Conservation (phyloP, 2,329 filamentous ascomycete species). For the Sporothrix schenckii region DNA sequence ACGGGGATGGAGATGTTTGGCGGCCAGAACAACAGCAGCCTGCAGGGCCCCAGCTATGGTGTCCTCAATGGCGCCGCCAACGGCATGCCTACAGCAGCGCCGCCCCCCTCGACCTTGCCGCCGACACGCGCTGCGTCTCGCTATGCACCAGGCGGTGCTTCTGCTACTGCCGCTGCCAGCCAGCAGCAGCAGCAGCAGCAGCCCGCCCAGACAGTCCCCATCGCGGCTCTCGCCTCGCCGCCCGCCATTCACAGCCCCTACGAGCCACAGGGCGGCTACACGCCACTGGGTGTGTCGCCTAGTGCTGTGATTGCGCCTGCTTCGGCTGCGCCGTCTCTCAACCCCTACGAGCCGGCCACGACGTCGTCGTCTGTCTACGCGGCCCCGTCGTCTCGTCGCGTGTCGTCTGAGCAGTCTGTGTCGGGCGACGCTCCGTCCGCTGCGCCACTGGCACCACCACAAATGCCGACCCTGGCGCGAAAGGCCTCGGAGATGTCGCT, state of each 20-base stretch:
- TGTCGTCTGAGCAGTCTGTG: constrained; percentile 28
- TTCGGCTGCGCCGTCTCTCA: constrained; percentile 20
- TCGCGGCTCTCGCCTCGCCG: constrained; percentile 11
- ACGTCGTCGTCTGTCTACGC: constrained; percentile 8
- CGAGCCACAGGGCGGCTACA: constrained; percentile 29
- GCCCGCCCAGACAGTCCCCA: neutral
- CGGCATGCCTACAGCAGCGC: neutral
- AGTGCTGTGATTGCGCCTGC: neutral
- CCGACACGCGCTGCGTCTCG: constrained; percentile 54
- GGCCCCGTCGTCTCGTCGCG: constrained; percentile 28
- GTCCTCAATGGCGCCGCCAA: constrained; percentile 40
- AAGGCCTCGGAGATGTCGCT: constrained; percentile 48
- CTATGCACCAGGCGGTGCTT: constrained; percentile 50
- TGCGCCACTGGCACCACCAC: neutral
- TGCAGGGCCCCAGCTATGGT: constrained; percentile 42
- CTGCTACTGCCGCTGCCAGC: too few relatives aligned
- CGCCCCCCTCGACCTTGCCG: constrained; percentile 43
- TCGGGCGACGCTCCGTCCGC: constrained; percentile 10
- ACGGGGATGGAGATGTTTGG: constrained; percentile 76
- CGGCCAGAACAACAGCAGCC: constrained; percentile 43
- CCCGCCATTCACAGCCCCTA: constrained; percentile 35
- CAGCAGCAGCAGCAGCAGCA: neutral
- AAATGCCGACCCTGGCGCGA: constrained; percentile 33
- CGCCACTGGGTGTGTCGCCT: constrained; percentile 24
- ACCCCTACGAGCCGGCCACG: constrained; percentile 38